Evolutionary conservation across 768 basidiomycete species (phyloP).

Genomic region (Mycena maculata): DNA sequence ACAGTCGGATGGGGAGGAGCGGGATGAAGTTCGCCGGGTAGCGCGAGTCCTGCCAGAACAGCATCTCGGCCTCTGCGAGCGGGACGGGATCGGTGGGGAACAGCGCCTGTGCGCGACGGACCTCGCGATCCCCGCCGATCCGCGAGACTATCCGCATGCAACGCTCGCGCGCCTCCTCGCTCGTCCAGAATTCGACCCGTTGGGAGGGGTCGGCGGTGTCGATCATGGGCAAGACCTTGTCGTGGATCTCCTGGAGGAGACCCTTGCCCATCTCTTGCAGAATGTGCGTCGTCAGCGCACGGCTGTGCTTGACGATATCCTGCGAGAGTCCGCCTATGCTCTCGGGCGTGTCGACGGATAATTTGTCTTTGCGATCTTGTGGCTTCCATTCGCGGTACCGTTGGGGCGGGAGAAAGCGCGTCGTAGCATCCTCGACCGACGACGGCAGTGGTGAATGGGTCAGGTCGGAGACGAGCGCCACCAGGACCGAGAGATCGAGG

Average conservation of each 20-base stretch:
- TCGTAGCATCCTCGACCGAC: constrained; percentile 66
- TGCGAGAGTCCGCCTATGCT: constrained; percentile 44
- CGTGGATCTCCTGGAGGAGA: constrained; percentile 72
- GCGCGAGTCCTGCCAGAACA: constrained; percentile 77
- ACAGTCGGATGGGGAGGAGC: constrained; percentile 67
- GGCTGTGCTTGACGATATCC: constrained; percentile 67
- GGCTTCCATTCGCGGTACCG: constrained; percentile 72
- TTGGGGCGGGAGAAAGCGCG: constrained; percentile 72
- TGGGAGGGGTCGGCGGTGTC: constrained; percentile 2
- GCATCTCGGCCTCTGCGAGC: constrained; percentile 48
- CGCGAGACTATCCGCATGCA: constrained; percentile 82
- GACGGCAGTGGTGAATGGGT: constrained; percentile 77
- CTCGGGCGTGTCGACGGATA: constrained; percentile 4
- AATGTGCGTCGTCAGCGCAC: constrained; percentile 79
- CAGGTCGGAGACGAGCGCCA: constrained; percentile 86
- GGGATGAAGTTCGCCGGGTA: constrained; percentile 64
- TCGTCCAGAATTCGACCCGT: constrained; percentile 81
- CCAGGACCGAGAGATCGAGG: constrained; percentile 85
- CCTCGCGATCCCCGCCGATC: constrained; percentile 81
- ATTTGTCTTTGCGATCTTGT: constrained; percentile 3
- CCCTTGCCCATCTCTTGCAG: constrained; percentile 78
- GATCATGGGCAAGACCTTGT: constrained; percentile 49
- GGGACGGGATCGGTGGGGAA: constrained; percentile 48
- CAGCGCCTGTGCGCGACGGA: constrained; percentile 70
- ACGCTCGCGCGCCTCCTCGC: constrained; percentile 77